These are phyloP conservation scores for Coniochaeta sp. DNA, from an alignment of 2,329 filamentous ascomycete species.

Conservation along the genomic window DNA sequence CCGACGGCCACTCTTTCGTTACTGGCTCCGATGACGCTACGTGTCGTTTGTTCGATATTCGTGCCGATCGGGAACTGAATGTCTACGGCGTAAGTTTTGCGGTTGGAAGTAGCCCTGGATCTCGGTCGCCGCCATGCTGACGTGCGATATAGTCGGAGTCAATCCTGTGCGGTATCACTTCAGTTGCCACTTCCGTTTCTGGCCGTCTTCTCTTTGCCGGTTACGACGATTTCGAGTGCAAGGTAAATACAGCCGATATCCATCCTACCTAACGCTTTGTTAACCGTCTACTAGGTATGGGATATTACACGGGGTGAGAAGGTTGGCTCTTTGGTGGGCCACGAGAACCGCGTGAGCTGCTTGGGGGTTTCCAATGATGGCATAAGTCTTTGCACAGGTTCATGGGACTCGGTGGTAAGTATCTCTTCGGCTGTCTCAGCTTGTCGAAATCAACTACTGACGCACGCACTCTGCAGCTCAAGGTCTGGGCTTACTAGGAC, in stretches of 20 bases:
- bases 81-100: slow-evolving; percentile 53
- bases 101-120: slow-evolving; percentile 3
- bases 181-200: slow-evolving; percentile 94
- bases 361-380: slow-evolving; percentile 98
- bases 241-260: slow-evolving; percentile 52
- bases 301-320: slow-evolving; percentile 94
- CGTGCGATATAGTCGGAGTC: slow-evolving; percentile 70
- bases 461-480: slow-evolving; percentile 50
- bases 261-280: neutral
- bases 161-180: slow-evolving; percentile 95
- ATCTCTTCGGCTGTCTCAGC: neutral
- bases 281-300: slow-evolving; percentile 64
- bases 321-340: slow-evolving; percentile 90
- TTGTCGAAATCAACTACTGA: slow-evolving; percentile 17
- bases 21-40: slow-evolving; percentile 97
- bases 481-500: slow-evolving; percentile 75
- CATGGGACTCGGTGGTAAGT: slow-evolving; percentile 97
- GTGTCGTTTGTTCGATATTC: slow-evolving; percentile 95
- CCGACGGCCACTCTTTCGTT: slow-evolving; percentile 95
- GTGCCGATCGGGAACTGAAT: slow-evolving; percentile 75
- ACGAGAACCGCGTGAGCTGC: slow-evolving; percentile 98
- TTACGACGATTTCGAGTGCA: slow-evolving; percentile 99
- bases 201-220: slow-evolving; percentile 91
- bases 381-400: slow-evolving; percentile 98
- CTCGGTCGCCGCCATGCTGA: neutral